These are phyloP conservation scores for Coemansia sp. DNA, from an alignment of 192 early-diverging fungal species.

Conservation along the genomic window DNA sequence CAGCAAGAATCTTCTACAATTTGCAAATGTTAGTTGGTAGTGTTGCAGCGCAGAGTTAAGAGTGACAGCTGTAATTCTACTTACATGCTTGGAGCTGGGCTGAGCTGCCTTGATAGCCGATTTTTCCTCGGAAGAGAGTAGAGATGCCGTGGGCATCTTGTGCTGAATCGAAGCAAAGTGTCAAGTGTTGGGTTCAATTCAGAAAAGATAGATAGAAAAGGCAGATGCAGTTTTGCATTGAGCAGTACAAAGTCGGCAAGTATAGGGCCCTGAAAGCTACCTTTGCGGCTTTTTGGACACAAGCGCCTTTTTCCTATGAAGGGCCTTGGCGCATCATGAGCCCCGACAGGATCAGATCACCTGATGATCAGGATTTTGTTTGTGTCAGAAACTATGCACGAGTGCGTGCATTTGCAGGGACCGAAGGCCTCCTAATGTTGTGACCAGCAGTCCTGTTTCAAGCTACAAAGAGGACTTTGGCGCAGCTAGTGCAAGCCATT, in stretches of 20 bases:
- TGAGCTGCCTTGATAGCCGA: slow-evolving; percentile 62
- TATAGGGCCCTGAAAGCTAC: slow-evolving; percentile 3
- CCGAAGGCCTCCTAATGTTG: background rate
- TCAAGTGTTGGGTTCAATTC: background rate
- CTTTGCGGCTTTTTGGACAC: slow-evolving; percentile 5
- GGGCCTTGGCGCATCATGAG: slow-evolving; percentile 7
- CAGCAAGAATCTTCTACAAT: slow-evolving; percentile 73
- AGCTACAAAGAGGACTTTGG: too few relatives aligned
- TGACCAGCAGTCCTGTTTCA: background rate
- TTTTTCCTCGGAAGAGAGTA: slow-evolving; percentile 66
- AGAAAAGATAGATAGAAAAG: slow-evolving; percentile 3
- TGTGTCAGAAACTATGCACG: background rate
- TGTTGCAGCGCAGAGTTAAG: background rate
- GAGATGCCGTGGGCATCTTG: slow-evolving; percentile 62
- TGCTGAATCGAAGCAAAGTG: background rate
- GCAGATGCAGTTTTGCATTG: slow-evolving; percentile 1
- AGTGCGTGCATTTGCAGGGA: slow-evolving; percentile 1
- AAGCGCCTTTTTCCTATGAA: background rate
- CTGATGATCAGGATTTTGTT: background rate
- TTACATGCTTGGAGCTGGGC: slow-evolving; percentile 60
- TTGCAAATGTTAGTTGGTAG: background rate
- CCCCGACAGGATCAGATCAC: slow-evolving; percentile 1
- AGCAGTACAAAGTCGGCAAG: slow-evolving; percentile 4
- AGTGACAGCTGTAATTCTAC: background rate
- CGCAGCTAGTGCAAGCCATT: too few relatives aligned